These are phyloP conservation scores for Blastomyces parvus DNA, from an alignment of 2,329 filamentous ascomycete species.

Conservation along the genomic window DNA sequence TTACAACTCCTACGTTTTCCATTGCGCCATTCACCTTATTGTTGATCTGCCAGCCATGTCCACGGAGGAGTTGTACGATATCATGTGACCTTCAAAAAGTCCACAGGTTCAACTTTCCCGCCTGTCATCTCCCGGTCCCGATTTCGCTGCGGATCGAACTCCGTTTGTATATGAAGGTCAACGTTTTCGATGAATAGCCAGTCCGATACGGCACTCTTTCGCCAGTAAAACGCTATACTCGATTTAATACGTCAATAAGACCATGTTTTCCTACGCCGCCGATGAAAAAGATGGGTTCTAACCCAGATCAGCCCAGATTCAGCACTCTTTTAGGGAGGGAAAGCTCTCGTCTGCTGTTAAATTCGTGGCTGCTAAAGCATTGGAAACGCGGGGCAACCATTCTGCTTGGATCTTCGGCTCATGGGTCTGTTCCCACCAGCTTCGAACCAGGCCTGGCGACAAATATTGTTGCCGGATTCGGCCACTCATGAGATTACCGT, in stretches of 20 bases:
- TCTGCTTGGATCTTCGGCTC: background rate
- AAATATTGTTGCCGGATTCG: background rate
- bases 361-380: background rate
- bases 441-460: background rate
- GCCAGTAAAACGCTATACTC: background rate
- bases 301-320: background rate
- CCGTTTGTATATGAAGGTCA: too few relatives aligned
- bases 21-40: background rate
- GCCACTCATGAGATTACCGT: background rate
- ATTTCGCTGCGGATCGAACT: background rate
- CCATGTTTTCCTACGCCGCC: background rate
- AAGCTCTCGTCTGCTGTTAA: background rate
- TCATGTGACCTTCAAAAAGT: background rate
- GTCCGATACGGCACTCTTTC: background rate
- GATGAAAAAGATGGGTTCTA: background rate
- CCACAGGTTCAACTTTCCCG: background rate
- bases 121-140: background rate
- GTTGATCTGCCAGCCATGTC: too few relatives aligned
- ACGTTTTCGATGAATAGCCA: background rate
- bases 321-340: background rate
- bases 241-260: background rate
- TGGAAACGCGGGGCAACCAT: background rate
- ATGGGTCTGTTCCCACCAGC: background rate
- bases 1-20: background rate
- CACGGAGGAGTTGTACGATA: background rate